phyloP scores from a whole-genome alignment of 2,329 filamentous ascomycete genomes.

The Bipolaris bicolor region DNA sequence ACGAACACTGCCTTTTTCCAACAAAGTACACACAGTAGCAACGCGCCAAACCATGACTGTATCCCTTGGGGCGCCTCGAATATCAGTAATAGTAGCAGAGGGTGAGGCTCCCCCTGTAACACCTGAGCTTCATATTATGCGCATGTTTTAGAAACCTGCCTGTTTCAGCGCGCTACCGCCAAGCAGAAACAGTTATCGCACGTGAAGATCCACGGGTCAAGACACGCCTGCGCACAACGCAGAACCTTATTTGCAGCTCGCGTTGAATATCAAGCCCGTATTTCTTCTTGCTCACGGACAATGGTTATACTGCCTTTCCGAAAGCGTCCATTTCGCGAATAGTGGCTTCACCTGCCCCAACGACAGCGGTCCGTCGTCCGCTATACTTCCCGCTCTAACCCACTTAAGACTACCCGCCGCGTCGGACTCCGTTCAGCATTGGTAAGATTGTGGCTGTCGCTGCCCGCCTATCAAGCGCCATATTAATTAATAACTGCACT shows the following conservation, averaged over 20 bases:
- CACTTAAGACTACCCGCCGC: constrained; percentile 23
- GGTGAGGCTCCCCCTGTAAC: constrained; percentile 33
- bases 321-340: constrained; percentile 3
- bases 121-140: constrained; percentile 24
- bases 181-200: constrained; percentile 26
- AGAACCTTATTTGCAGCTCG: background rate
- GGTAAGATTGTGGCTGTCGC: constrained; percentile 22
- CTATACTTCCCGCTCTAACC: constrained; percentile 21
- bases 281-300: background rate
- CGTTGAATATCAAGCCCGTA: background rate
- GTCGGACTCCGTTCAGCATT: constrained; percentile 24
- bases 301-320: background rate
- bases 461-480: constrained; percentile 17
- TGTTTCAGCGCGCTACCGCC: constrained; percentile 29
- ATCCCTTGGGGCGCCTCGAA: background rate
- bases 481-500: constrained; percentile 33
- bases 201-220: background rate
- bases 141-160: constrained; percentile 26
- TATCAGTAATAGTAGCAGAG: background rate
- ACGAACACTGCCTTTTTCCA: background rate
- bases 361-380: constrained; percentile 13
- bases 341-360: constrained; percentile 4
- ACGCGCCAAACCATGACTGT: background rate
- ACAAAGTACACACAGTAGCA: background rate
- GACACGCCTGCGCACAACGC: background rate